Evolutionary conservation across 176 grass and related monocot species (phyloP).

Genomic region (Urochloa ruziziensis): DNA sequence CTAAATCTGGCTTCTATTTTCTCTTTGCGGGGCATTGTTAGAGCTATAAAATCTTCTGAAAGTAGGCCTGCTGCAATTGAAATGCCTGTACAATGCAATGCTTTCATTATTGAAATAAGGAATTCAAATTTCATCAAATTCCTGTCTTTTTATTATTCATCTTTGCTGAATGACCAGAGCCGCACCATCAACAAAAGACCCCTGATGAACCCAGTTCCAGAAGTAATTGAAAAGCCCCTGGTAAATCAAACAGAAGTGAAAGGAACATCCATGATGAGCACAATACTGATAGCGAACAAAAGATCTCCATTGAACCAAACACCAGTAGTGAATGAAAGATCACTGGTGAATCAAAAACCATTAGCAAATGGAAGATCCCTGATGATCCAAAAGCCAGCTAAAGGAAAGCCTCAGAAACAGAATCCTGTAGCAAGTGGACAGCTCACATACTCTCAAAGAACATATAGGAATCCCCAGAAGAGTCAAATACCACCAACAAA

Average conservation of each 20-base stretch:
- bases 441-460: too few relatives aligned
- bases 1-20: not conserved
- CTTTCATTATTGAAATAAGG: constrained; percentile 1
- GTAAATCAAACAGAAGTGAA: constrained; percentile 27
- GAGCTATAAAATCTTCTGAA: constrained; percentile 40
- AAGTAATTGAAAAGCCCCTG: not conserved
- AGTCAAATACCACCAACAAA: constrained; percentile 30
- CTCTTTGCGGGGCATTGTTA: constrained; percentile 41
- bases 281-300: not conserved
- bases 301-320: constrained; percentile 22
- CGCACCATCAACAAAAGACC: not conserved
- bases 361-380: not conserved
- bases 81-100: constrained; percentile 30
- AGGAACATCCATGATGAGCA: constrained; percentile 23
- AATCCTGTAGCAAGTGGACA: constrained; percentile 8
- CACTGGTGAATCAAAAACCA: constrained; percentile 29
- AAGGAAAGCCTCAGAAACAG: not conserved
- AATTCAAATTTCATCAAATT: constrained; percentile 1
- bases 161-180: constrained; percentile 34
- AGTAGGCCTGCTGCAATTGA: constrained; percentile 27
- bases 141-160: constrained; percentile 1
- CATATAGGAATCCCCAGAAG: not conserved
- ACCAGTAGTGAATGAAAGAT: not conserved
- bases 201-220: not conserved
- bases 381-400: constrained; percentile 18